Evolutionary conservation across 345 rosid species (phyloP).

Genomic region (Mercurialis annua): DNA sequence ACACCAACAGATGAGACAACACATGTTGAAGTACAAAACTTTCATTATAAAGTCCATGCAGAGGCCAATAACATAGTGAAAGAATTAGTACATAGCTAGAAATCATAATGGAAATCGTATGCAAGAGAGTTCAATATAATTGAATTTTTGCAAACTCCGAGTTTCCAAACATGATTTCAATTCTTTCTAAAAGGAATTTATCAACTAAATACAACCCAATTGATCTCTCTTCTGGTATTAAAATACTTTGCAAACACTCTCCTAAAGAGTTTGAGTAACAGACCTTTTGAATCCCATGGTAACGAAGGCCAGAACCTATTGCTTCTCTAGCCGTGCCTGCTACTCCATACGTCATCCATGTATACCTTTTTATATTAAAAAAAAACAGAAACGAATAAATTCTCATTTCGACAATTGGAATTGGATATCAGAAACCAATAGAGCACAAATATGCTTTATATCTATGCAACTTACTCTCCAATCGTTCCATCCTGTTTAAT

Average conservation of each 20-base stretch:
- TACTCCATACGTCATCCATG: conserved; percentile 93
- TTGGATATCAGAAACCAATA: background rate
- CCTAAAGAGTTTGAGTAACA: conserved; percentile 19
- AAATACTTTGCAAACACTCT: background rate
- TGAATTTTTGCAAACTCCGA: too few relatives aligned
- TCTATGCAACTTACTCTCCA: conserved; percentile 69
- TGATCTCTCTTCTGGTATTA: too few relatives aligned
- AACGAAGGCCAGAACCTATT: conserved; percentile 75
- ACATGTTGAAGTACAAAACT: background rate
- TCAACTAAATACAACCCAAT: too few relatives aligned
- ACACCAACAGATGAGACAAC: conserved; percentile 14
- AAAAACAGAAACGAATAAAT: background rate
- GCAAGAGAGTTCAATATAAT: too few relatives aligned
- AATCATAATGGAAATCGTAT: background rate
- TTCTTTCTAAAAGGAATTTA: too few relatives aligned
- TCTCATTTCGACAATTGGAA: background rate
- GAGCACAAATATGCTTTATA: background rate
- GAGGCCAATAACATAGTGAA: background rate
- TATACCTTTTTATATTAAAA: conserved; percentile 46
- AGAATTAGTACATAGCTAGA: background rate
- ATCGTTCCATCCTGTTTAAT: conserved; percentile 57
- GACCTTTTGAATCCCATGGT: conserved; percentile 57
- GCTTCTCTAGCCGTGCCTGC: conserved; percentile 64
- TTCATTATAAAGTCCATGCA: background rate
- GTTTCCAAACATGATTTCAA: too few relatives aligned